Evolutionary conservation across 1,284 basidiomycete species (phyloP), one percentile per base, ranked within the genome.

Genomic region (Papiliotrema terrestris): DNA sequence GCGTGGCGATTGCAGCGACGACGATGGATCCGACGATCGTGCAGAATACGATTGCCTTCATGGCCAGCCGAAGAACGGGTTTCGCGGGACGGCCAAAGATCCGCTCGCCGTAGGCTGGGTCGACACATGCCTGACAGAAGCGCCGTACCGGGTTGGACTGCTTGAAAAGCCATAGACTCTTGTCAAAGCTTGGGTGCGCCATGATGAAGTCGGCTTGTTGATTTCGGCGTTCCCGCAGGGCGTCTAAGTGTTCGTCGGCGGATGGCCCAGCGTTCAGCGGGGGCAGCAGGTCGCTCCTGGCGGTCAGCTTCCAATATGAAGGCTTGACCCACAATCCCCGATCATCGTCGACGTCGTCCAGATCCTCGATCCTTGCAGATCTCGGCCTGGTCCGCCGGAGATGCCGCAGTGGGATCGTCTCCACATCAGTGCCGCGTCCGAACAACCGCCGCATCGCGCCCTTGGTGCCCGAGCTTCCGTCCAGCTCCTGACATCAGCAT

Each of bases 101-200:
- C 0, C 93, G 86, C 54, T 91, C 86, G 26, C 91, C 92, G 60
- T 86, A 84, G 1, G 90, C 83, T 0, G 94, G 89, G 15, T 84
- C 83, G 6, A 95, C 91, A 32, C 96, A 73, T 54, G 83, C 84
- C 76, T 98, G 95, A 71, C 90, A 97, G 54, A 87, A 74, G 50
- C 80, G 82, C 0, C 95, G 86, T 42, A 96, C 47, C 3, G 78
- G 75, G 62, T 88, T 93, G 64, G 83, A 83, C 75, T 96, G 92
- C 2, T 87, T 85, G 71, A 98, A 88, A 9, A 96, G 62, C 86
- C 91, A 97, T 63, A 97, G 87, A 0, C 89, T 85, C 67, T 86
- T 88, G 76, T 98, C 95, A 68, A 89, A 98, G 0, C 86, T 84
- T 0, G 95, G 92, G 76, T 98, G 88, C 45, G 87, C 83, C 2